These are phyloP conservation scores for Geum urbanum DNA, from an alignment of 306 rosid genomes.

Conservation along the genomic window DNA sequence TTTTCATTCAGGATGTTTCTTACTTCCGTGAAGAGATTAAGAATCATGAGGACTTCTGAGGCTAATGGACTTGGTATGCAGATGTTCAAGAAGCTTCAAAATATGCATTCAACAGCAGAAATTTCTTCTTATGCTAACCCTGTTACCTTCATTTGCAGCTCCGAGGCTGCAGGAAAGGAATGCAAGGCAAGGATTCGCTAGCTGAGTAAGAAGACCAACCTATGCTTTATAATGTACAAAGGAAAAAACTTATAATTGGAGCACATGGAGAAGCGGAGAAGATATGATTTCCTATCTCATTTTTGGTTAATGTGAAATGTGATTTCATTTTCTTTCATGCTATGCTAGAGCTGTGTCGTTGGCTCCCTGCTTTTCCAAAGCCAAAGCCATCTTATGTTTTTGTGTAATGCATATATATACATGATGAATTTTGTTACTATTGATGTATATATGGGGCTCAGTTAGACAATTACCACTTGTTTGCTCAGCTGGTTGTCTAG, in stretches of 20 bases:
- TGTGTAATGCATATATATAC: slow-evolving; percentile 26
- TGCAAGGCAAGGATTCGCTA: slow-evolving; percentile 46
- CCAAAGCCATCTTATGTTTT: slow-evolving; percentile 27
- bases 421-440: slow-evolving; percentile 29
- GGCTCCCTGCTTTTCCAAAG: slow-evolving; percentile 30
- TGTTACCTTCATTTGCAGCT: slow-evolving; percentile 47
- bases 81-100: slow-evolving; percentile 17
- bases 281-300: slow-evolving; percentile 26
- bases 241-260: slow-evolving; percentile 29
- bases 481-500: slow-evolving; percentile 32
- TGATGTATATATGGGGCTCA: slow-evolving; percentile 46
- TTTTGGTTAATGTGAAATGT: slow-evolving; percentile 29
- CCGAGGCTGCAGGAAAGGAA: slow-evolving; percentile 63
- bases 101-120: slow-evolving; percentile 8
- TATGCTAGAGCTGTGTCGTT: slow-evolving; percentile 17
- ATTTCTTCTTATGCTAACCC: not conserved
- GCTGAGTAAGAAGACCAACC: slow-evolving; percentile 33
- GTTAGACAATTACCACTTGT: slow-evolving; percentile 30
- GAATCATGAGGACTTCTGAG: slow-evolving; percentile 82
- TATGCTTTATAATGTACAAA: slow-evolving; percentile 29
- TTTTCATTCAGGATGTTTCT: slow-evolving; percentile 73
- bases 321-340: slow-evolving; percentile 24
- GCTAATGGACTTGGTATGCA: slow-evolving; percentile 72
- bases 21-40: slow-evolving; percentile 72
- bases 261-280: slow-evolving; percentile 38